These are phyloP conservation scores for Mycosphaerella sp. DNA, from an alignment of 2,329 filamentous ascomycete species.

Conservation along the genomic window DNA sequence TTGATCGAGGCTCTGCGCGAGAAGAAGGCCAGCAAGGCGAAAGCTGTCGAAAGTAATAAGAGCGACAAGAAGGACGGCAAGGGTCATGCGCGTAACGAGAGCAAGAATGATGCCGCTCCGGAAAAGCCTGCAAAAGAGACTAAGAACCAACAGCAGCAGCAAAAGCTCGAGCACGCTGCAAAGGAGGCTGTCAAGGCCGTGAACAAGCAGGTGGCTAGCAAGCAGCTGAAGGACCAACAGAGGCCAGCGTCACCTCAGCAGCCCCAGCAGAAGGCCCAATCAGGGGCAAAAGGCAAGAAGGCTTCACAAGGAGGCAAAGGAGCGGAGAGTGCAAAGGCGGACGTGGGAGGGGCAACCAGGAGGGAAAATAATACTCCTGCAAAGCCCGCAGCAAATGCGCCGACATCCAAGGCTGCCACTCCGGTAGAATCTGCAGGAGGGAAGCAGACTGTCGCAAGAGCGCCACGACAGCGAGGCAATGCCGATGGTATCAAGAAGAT, in stretches of 20 bases:
- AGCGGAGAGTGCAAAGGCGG: conserved; percentile 6
- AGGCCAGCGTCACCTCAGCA: conserved; percentile 19
- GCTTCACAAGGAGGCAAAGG: conserved; percentile 4
- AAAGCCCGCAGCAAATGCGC: conserved; percentile 31
- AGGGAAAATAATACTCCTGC: conserved; percentile 36
- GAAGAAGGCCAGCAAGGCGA: conserved; percentile 36
- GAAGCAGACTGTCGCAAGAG: conserved; percentile 17
- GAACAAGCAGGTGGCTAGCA: conserved; percentile 40
- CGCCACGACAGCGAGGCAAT: conserved; percentile 27
- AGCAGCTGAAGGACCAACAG: conserved; percentile 23
- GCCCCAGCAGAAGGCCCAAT: conserved; percentile 32
- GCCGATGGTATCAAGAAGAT: conserved; percentile 42
- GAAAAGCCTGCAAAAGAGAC: conserved; percentile 31
- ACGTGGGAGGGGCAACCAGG: background rate
- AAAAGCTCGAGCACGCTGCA: conserved; percentile 29
- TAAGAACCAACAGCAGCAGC: conserved; percentile 34
- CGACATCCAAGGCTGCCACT: conserved; percentile 43
- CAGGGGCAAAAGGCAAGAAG: conserved; percentile 28
- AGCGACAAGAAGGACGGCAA: conserved; percentile 30
- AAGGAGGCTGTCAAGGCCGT: conserved; percentile 54
- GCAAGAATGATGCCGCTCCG: conserved; percentile 32
- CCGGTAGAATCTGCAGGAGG: conserved; percentile 18
- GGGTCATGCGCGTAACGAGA: conserved; percentile 29
- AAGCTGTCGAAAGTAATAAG: conserved; percentile 28
- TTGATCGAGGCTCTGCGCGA: conserved; percentile 85